Percentiles rank a stretch among this genome's conserved stretches.
Conservation (phyloP, 768 basidiomycete genomes). For the Lentinula raphanica region DNA sequence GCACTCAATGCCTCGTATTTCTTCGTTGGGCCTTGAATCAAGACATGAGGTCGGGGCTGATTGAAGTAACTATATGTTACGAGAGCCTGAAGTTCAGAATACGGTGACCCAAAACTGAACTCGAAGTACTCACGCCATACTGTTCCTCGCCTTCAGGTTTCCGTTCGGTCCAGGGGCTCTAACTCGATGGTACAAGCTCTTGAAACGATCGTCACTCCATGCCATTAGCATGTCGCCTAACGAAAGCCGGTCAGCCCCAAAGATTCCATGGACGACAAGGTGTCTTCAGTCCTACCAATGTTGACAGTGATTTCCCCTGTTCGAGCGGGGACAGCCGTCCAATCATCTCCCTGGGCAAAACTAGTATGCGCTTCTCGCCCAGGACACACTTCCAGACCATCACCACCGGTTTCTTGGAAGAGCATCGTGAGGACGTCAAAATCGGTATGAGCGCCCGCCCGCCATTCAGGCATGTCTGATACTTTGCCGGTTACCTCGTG, state of each 20-base stretch:
- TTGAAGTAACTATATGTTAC: not conserved
- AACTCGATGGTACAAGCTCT: conserved; percentile 2
- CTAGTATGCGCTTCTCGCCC: not conserved
- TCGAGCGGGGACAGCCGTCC: not conserved
- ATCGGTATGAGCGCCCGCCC: not conserved
- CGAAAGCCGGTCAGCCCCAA: not conserved
- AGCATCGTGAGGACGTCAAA: not conserved
- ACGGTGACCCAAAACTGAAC: not conserved
- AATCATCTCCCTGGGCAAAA: not conserved
- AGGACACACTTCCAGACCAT: not conserved
- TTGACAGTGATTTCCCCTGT: not conserved
- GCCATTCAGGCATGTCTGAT: not conserved
- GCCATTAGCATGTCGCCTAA: conserved; percentile 6
- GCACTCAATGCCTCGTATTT: not conserved
- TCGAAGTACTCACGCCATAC: not conserved
- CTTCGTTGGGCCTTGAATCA: not conserved
- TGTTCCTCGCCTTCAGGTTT: not conserved
- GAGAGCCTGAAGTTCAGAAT: not conserved
- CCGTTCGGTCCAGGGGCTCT: not conserved
- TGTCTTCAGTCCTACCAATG: not conserved
- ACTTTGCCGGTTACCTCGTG: not conserved
- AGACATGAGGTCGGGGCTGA: not conserved
- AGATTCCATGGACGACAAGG: not conserved
- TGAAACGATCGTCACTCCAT: conserved; percentile 6
- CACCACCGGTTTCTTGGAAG: not conserved